These are phyloP conservation scores for Aspergillus unguis DNA, from an alignment of 2,329 filamentous ascomycete genomes.

Conservation along the genomic window DNA sequence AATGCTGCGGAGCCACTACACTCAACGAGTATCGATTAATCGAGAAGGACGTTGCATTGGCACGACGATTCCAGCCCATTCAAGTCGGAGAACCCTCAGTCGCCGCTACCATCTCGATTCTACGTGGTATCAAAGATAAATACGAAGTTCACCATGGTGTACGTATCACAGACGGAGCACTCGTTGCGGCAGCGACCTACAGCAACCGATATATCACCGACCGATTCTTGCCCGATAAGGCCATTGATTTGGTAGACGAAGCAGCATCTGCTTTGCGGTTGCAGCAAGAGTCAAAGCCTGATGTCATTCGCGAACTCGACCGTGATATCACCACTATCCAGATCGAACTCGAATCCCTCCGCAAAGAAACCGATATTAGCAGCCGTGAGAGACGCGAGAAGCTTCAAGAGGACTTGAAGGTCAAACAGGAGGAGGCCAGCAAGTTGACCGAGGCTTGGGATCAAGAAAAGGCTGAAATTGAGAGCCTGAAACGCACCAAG, in stretches of 20 bases:
- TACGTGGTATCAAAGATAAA: slow-evolving; percentile 93
- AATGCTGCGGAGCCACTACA: slow-evolving; percentile 94
- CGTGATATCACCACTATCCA: slow-evolving; percentile 96
- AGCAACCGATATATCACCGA: slow-evolving; percentile 97
- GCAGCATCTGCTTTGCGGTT: slow-evolving; percentile 84
- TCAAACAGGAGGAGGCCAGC: slow-evolving; percentile 72
- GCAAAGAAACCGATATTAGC: slow-evolving; percentile 88
- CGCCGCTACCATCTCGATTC: slow-evolving; percentile 88
- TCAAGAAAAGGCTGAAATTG: slow-evolving; percentile 79
- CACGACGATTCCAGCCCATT: slow-evolving; percentile 90
- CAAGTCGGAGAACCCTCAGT: slow-evolving; percentile 88
- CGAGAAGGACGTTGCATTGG: slow-evolving; percentile 92
- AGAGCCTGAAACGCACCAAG: slow-evolving; percentile 80
- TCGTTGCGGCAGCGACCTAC: slow-evolving; percentile 87
- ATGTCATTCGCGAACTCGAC: slow-evolving; percentile 87
- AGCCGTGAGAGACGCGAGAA: slow-evolving; percentile 86
- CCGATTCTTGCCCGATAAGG: slow-evolving; percentile 92
- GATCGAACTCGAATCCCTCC: slow-evolving; percentile 89
- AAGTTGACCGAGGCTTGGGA: slow-evolving; percentile 82
- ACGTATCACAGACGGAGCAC: slow-evolving; percentile 83
- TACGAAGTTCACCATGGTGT: slow-evolving; percentile 98
- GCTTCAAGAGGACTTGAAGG: slow-evolving; percentile 71
- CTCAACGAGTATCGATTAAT: slow-evolving; percentile 88
- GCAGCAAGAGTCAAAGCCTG: slow-evolving; percentile 95
- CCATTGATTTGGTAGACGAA: slow-evolving; percentile 95